Base-by-base conservation (phyloP, 305 asterid genomes). In the Fraxinus angustifolia region DNA sequence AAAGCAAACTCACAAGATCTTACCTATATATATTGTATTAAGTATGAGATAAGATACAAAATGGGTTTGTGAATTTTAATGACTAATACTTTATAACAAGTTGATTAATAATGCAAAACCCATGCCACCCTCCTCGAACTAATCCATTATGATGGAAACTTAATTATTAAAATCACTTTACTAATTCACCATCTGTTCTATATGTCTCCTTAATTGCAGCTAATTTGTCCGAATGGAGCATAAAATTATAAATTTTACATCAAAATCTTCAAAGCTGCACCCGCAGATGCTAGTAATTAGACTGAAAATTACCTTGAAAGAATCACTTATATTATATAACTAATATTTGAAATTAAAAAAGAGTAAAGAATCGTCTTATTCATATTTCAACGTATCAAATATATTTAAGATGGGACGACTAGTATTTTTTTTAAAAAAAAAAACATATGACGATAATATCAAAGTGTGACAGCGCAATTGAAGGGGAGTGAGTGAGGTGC, bases 141-240 rank as follows among this genome's bases (percentile, higher is more conserved):
- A 48, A 45, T 35, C 79, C 68, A 76, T 16, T 23, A 58, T 31
- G 79, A 76, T 76, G 21, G 73, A 67, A 67, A 19, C 38, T 67
- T 67, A 67, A 67, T 28, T 67, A 67, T 67, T 67, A 67, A 67
- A 67, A 67, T 67, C 73, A 14, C 14, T 42, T 12, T 42, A 26
- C 21, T 73, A 40, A 14, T 19, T 36, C 21, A 19, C 0, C 6
- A 19, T 40, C 74, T 76, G 42, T 8, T 82, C 28, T 6, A 3
- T 6, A 17, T 35, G 82, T 73, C 75, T 82, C 82, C 82, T 78
- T 30, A 78, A 70, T 72, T 78, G 79, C 79, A 82, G 82, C 85
- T 56, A 78, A 38, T 82, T 60, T 36, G 85, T 82, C 85, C 62
- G 34, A n/a, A 50, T 4, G 53, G 58, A 16, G 10, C 78, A 48